phyloP scores from a whole-genome alignment of 345 rosid species.

The Arabidopsis thaliana region DNA sequence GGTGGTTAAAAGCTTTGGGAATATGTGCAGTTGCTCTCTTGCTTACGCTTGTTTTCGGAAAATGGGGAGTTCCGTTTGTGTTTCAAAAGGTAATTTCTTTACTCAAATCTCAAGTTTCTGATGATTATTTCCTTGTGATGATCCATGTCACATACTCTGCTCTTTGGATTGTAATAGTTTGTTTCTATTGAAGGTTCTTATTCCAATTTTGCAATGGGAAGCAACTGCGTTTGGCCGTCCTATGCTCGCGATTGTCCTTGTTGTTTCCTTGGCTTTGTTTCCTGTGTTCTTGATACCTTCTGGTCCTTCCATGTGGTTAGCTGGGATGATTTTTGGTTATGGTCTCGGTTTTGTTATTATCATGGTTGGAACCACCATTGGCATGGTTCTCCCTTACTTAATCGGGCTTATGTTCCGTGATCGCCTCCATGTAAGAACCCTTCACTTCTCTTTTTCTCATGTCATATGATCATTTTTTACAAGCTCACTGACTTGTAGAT shows the following conservation, averaged over 20 bases:
- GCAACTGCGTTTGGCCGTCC: constrained; percentile 99
- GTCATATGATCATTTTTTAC: neutral
- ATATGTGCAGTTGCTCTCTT: constrained; percentile 43
- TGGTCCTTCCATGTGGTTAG: constrained; percentile 99
- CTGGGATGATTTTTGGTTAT: constrained; percentile 98
- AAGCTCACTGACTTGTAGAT: neutral
- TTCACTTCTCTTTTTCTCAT: neutral
- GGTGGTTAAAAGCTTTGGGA: constrained; percentile 72
- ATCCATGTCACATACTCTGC: neutral
- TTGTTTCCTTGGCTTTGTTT: constrained; percentile 86
- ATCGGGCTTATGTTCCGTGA: constrained; percentile 88
- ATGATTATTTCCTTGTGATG: neutral
- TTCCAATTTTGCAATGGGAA: constrained; percentile 94
- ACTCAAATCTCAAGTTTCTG: neutral
- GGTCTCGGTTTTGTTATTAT: constrained; percentile 89
- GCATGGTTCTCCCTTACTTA: constrained; percentile 84
- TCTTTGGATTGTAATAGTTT: constrained; percentile 35
- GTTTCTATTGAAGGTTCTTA: constrained; percentile 62
- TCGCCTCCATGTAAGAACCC: constrained; percentile 76
- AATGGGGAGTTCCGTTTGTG: constrained; percentile 90
- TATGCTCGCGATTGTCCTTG: constrained; percentile 80
- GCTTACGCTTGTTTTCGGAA: constrained; percentile 54
- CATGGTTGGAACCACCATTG: constrained; percentile 95
- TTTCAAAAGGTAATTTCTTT: constrained; percentile 59
- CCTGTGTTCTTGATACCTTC: constrained; percentile 97